Conservation (phyloP, 148 eudicot species). For the Dianthus caryophyllus region DNA sequence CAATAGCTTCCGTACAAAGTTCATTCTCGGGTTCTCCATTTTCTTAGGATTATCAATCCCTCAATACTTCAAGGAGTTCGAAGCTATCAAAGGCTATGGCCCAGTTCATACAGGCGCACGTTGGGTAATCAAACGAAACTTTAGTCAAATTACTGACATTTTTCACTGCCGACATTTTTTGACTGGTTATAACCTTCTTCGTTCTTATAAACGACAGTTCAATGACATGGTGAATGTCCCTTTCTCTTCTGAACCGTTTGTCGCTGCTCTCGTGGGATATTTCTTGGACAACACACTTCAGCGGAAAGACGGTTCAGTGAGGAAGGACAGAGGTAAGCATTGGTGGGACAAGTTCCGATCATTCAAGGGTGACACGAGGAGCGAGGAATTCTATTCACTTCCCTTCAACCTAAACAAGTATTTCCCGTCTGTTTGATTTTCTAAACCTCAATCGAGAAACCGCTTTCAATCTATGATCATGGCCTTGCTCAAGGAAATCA, state of each 20-base stretch:
- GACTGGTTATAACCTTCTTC: neutral
- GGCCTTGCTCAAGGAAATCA: constrained; percentile 13
- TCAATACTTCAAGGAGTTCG: constrained; percentile 82
- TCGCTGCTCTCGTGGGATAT: constrained; percentile 68
- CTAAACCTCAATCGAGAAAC: neutral
- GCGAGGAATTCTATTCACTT: constrained; percentile 88
- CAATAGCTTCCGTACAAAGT: constrained; percentile 87
- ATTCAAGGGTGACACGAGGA: constrained; percentile 64
- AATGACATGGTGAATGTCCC: constrained; percentile 86
- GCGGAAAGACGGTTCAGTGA: constrained; percentile 43
- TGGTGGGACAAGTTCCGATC: constrained; percentile 97
- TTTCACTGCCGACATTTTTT: neutral
- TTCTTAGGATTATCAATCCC: constrained; percentile 81
- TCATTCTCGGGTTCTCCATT: constrained; percentile 75
- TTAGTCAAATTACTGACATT: neutral
- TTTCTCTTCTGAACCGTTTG: constrained; percentile 90
- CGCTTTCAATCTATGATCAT: constrained; percentile 7
- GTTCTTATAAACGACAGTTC: constrained; percentile 45
- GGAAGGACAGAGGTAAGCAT: constrained; percentile 87
- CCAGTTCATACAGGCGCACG: constrained; percentile 74
- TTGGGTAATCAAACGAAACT: constrained; percentile 58
- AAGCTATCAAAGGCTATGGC: constrained; percentile 63
- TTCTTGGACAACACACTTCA: constrained; percentile 89
- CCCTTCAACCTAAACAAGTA: constrained; percentile 91
- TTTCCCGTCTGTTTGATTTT: constrained; percentile 72